Percentiles rank a stretch among this genome's conserved stretches.
phyloP scores from a whole-genome alignment of 306 rosid genomes.

The Psophocarpus tetragonolobus region DNA sequence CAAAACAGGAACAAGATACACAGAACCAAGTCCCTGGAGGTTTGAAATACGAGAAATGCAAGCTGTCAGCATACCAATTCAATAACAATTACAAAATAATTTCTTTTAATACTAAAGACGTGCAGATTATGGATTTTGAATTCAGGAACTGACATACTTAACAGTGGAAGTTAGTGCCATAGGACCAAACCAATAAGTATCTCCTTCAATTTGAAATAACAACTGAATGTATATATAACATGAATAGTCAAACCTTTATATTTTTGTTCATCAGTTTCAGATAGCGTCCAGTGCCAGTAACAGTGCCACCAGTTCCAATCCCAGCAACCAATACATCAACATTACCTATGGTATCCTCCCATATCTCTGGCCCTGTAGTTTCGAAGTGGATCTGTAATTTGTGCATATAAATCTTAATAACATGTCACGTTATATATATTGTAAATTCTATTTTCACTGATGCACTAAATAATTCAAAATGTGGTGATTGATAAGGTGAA shows the following conservation, averaged over 20 bases:
- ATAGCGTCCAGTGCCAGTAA: constrained; percentile 89
- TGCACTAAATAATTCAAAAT: constrained; percentile 16
- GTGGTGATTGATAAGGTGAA: constrained; percentile 15
- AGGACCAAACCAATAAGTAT: constrained; percentile 21
- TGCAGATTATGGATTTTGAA: constrained; percentile 1
- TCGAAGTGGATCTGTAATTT: constrained; percentile 92
- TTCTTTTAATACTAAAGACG: constrained; percentile 7
- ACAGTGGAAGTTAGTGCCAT: constrained; percentile 15
- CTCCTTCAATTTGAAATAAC: constrained; percentile 22
- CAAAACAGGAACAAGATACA: constrained; percentile 17
- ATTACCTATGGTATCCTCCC: constrained; percentile 96
- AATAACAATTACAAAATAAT: neutral
- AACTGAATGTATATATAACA: constrained; percentile 27
- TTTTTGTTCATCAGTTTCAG: constrained; percentile 72
- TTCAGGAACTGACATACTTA: constrained; percentile 1
- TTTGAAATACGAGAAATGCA: constrained; percentile 1
- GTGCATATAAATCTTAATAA: constrained; percentile 40
- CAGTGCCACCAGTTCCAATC: constrained; percentile 95
- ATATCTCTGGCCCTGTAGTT: constrained; percentile 98
- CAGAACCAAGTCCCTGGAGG: constrained; percentile 13
- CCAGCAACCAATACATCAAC: constrained; percentile 85
- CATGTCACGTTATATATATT: constrained; percentile 17
- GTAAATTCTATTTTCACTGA: constrained; percentile 8
- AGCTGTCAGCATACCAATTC: neutral
- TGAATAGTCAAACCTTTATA: constrained; percentile 56